Evolutionary conservation across 2,329 filamentous ascomycete species (phyloP).

Genomic region (Cladosporium sp.): DNA sequence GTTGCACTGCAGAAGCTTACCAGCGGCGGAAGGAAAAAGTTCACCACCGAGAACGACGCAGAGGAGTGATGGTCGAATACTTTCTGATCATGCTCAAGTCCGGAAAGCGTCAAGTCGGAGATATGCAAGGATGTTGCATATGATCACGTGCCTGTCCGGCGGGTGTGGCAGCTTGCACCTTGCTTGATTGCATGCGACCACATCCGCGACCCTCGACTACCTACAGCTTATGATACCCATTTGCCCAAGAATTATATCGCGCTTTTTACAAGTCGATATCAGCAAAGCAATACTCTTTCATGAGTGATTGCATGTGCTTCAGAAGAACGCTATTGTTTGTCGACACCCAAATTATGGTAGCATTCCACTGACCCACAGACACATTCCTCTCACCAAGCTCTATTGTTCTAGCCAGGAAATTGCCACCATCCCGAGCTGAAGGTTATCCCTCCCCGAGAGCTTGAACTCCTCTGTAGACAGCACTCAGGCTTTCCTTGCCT

Average conservation of each 20-base stretch:
- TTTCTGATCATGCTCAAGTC: background rate
- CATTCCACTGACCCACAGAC: slow-evolving; percentile 13
- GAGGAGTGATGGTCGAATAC: slow-evolving; percentile 12
- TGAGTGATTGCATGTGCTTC: background rate
- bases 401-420: slow-evolving; percentile 12
- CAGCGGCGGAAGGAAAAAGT: slow-evolving; percentile 77
- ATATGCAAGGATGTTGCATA: slow-evolving; percentile 1
- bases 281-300: background rate
- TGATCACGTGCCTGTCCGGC: slow-evolving; percentile 2
- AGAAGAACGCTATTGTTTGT: slow-evolving; percentile 13
- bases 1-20: slow-evolving; percentile 86
- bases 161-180: slow-evolving; percentile 15
- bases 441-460: slow-evolving; percentile 8
- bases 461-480: background rate
- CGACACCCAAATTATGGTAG: slow-evolving; percentile 1
- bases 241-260: background rate
- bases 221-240: slow-evolving; percentile 9
- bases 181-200: slow-evolving; percentile 21
- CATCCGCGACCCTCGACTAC: slow-evolving; percentile 19
- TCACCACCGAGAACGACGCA: slow-evolving; percentile 47
- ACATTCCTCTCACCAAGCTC: slow-evolving; percentile 8
- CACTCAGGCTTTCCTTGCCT: slow-evolving; percentile 11
- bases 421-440: slow-evolving; percentile 1
- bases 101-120: too few relatives aligned
- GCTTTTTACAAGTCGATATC: background rate